A percentile compares a stretch with the other conserved stretches of the same genome.
Conservation (phyloP, 2,329 filamentous ascomycete genomes). For the Colletotrichum magnum region DNA sequence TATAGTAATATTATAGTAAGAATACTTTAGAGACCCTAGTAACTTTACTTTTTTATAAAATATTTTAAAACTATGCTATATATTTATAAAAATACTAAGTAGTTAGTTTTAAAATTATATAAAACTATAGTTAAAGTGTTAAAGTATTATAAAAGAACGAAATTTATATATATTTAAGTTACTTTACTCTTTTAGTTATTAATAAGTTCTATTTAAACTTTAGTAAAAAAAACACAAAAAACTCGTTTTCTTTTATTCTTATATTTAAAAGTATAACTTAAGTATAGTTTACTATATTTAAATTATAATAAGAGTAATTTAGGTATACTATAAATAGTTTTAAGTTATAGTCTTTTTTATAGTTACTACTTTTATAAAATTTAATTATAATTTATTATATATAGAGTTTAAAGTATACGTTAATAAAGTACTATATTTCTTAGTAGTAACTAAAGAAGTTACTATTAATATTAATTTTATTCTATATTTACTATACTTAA, state of each 20-base stretch:
- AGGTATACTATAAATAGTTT: neutral
- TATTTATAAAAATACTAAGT: no score
- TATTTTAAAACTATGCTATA: no score
- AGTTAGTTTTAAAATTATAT: neutral
- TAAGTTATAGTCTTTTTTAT: neutral
- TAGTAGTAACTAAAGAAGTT: neutral
- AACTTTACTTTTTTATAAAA: no score
- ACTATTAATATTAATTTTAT: conserved; percentile 5
- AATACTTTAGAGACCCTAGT: no score
- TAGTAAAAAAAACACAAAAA: neutral
- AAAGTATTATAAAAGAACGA: neutral
- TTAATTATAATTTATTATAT: neutral
- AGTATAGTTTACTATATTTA: neutral
- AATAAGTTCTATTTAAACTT: neutral
- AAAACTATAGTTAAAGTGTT: neutral
- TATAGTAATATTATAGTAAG: conserved; percentile 17
- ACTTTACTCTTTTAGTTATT: neutral
- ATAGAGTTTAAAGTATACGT: neutral
- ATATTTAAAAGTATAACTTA: neutral
- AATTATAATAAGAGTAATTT: neutral
- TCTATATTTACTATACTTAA: conserved; percentile 2
- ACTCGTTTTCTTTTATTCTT: conserved; percentile 1
- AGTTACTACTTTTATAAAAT: neutral
- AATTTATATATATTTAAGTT: neutral
- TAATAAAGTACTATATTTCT: neutral